Percentiles rank a stretch among this genome's conserved stretches.
These are phyloP conservation scores for Aspergillus sergii DNA, from an alignment of 2,329 filamentous ascomycete genomes.

Conservation along the genomic window DNA sequence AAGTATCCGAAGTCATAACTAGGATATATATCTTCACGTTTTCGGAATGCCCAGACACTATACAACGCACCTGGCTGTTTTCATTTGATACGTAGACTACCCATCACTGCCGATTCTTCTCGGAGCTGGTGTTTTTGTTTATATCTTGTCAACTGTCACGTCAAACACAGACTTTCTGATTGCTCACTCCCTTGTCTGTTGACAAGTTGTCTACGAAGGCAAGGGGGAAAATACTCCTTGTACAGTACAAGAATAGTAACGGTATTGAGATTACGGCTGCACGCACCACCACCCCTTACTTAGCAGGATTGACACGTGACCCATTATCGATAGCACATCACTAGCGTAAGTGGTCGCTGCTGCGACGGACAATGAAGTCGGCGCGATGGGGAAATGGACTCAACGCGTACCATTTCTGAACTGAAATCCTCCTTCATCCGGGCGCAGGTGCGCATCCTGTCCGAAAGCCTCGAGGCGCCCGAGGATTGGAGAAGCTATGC, in stretches of 20 bases:
- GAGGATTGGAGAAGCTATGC: conserved; percentile 50
- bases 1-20: no score
- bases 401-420: conserved; percentile 50
- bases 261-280: neutral
- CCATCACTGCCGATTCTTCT: no score
- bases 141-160: no score
- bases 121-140: no score
- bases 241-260: neutral
- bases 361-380: neutral
- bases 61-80: no score
- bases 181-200: no score
- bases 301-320: neutral
- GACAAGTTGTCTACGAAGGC: neutral
- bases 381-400: conserved; percentile 38
- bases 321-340: conserved; percentile 16
- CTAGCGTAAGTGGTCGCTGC: conserved; percentile 4
- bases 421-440: conserved; percentile 56
- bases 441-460: conserved; percentile 55
- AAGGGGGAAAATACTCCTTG: neutral
- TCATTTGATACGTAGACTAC: no score
- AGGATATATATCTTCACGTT: no score
- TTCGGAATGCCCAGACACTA: no score
- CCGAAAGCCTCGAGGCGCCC: conserved; percentile 50
- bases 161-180: no score
- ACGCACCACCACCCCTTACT: neutral